These are phyloP conservation scores for Nicotiana otophora DNA, from an alignment of 257 asterid genomes.

Conservation along the genomic window DNA sequence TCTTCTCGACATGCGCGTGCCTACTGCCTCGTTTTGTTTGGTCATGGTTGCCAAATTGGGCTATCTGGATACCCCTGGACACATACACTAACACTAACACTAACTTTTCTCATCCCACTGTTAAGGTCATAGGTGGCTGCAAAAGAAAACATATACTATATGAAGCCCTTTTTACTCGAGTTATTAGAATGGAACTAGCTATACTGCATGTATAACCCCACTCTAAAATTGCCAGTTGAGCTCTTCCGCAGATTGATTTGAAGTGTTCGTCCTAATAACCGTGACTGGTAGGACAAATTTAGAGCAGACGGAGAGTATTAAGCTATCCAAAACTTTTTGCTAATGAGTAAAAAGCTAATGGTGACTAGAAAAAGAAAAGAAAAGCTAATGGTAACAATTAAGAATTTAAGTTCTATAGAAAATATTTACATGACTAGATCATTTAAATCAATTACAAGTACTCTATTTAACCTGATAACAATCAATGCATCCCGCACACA, in stretches of 20 bases:
- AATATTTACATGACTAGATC: too few species aligned
- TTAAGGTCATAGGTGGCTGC: not conserved
- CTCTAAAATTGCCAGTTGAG: not conserved
- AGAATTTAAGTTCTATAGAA: too few species aligned
- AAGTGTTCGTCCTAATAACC: not conserved
- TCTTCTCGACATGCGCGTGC: too few species aligned
- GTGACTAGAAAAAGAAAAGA: too few species aligned
- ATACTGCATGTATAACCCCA: not conserved
- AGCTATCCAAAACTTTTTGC: too few species aligned
- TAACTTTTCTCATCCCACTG: not conserved
- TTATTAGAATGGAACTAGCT: not conserved
- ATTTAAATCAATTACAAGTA: too few species aligned
- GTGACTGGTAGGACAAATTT: not conserved
- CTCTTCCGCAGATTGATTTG: not conserved
- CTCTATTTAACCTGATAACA: too few species aligned
- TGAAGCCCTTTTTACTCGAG: not conserved
- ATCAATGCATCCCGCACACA: too few species aligned
- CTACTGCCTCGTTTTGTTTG: too few species aligned
- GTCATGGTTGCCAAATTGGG: too few species aligned
- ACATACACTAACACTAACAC: not conserved
- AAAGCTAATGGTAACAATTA: too few species aligned
- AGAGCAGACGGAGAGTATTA: not conserved
- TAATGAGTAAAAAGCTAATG: too few species aligned
- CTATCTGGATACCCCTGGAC: not conserved
- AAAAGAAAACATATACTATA: not conserved